Evolutionary conservation across 2,329 filamentous ascomycete species (phyloP).

Genomic region (Phyllosticta citriasiana): DNA sequence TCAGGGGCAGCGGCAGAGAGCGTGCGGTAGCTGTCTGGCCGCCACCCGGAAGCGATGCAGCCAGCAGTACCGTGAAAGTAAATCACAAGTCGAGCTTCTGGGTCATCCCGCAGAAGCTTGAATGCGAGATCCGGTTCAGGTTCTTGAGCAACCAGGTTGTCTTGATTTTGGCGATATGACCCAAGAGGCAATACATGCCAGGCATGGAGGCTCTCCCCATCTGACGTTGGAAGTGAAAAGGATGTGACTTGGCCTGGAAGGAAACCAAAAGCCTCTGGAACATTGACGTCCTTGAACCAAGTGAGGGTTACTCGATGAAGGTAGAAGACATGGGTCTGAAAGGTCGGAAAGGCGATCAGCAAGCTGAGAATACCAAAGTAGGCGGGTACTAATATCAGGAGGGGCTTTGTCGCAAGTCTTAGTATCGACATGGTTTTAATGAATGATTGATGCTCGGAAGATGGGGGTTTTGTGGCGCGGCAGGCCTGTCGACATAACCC

Average conservation of each 20-base stretch:
- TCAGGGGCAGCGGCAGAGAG: slow-evolving; percentile 41
- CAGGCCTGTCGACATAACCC: neutral
- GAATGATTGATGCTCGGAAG: neutral
- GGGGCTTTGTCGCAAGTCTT: neutral
- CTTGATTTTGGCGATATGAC: slow-evolving; percentile 35
- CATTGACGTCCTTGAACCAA: slow-evolving; percentile 43
- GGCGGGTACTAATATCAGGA: slow-evolving; percentile 11
- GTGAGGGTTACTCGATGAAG: slow-evolving; percentile 45
- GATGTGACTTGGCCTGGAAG: slow-evolving; percentile 40
- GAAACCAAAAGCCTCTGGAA: slow-evolving; percentile 40
- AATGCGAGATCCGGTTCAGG: slow-evolving; percentile 46
- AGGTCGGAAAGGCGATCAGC: slow-evolving; percentile 32
- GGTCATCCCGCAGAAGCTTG: slow-evolving; percentile 51
- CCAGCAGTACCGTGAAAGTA: slow-evolving; percentile 51
- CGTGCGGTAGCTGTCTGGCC: slow-evolving; percentile 47
- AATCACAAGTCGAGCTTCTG: slow-evolving; percentile 52
- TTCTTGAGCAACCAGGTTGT: slow-evolving; percentile 33
- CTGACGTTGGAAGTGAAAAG: slow-evolving; percentile 35
- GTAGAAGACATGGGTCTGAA: slow-evolving; percentile 49
- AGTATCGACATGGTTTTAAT: neutral
- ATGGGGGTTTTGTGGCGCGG: neutral
- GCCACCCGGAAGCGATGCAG: slow-evolving; percentile 46
- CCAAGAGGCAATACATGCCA: slow-evolving; percentile 43
- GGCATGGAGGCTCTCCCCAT: slow-evolving; percentile 34
- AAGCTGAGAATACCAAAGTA: slow-evolving; percentile 39